Evolutionary conservation across 305 asterid species (phyloP).

Genomic region (Fraxinus ornus): DNA sequence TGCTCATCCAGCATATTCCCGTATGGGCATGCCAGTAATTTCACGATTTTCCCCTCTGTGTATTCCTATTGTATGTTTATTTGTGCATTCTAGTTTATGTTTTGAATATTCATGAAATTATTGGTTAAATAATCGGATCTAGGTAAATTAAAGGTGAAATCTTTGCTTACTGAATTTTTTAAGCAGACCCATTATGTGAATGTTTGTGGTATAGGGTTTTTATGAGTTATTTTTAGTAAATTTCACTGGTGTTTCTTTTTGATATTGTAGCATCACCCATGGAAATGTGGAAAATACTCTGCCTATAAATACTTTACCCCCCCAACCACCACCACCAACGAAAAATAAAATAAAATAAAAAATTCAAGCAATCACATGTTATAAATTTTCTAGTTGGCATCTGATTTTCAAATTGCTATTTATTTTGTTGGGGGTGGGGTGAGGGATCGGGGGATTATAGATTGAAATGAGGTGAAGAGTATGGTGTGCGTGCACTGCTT

Average conservation of each 20-base stretch:
- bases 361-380: neutral
- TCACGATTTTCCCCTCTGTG: conserved; percentile 1
- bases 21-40: conserved; percentile 87
- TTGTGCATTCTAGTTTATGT: neutral
- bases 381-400: no score
- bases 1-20: conserved; percentile 60
- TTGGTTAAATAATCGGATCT: neutral
- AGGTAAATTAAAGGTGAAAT: neutral
- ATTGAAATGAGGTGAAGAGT: neutral
- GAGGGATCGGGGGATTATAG: neutral
- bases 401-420: neutral
- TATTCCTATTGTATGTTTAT: neutral
- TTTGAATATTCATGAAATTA: neutral
- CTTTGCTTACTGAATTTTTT: neutral
- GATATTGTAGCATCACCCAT: neutral
- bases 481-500: neutral
- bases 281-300: neutral
- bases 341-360: no score
- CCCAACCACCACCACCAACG: no score
- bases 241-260: neutral
- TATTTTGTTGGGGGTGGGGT: neutral
- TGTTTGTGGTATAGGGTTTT: neutral
- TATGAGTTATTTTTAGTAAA: neutral
- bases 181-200: neutral
- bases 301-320: neutral